Evolutionary conservation across 306 rosid species (phyloP), one percentile per base, ranked within the genome.

Genomic region (Cucurbita maxima): DNA sequence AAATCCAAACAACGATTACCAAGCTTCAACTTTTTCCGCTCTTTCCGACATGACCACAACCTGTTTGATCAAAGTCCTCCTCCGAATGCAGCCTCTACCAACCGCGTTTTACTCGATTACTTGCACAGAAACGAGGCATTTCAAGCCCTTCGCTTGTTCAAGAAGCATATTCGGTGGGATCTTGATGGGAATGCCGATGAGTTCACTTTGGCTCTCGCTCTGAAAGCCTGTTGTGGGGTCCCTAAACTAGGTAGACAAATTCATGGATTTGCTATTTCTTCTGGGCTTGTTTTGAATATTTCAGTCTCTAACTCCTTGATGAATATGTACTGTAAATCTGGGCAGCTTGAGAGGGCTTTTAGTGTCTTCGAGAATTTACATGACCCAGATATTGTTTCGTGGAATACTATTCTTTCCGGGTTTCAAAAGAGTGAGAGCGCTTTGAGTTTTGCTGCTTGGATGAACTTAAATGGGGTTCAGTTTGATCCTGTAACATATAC

Each of bases 401-500:
- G 96, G 96, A 92, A 92, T 76, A 92, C 96, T 10, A 45, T 92
- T 25, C 96, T 92, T 76, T 87, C 95, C 0, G 95, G 96, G 59
- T 92, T 85, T 78, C 76, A 67, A 48, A 85, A 80, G 79, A 78
- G 85, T 74, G 85, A 78, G 25, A 89, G 78, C 30, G 95, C 92
- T 15, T 85, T 92, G 74, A 38, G 16, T 66, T 92, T 92, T 78
- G 79, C 87, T 40, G 30, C 66, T 76, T 58, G 68, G 74, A 92
- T 92, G 96, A 86, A 85, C 79, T 70, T 40, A 0, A 79, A 60
- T 73, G 96, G 91, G 77, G 73, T 90, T 19, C 73, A 10, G 71
- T 88, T 87, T 82, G 96, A 92, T 73, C 88, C 90, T 1, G 89
- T 88, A 34, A 88, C 89, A 15, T 88, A 48, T 51, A 81, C 87